phyloP scores from a whole-genome alignment of 768 basidiomycete genomes.

The Suillus luteus region DNA sequence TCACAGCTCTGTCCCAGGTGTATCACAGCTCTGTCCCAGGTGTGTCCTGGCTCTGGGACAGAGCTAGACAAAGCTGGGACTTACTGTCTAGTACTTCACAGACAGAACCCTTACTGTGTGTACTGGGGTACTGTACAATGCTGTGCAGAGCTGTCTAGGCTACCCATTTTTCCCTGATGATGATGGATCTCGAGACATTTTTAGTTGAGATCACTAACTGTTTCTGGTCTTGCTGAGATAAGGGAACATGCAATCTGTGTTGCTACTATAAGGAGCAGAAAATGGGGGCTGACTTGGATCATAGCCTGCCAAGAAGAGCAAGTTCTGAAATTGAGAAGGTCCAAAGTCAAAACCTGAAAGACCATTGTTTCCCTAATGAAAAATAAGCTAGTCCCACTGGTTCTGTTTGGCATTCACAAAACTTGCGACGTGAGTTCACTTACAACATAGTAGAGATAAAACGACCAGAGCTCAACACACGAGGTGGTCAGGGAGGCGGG shows the following conservation, averaged over 20 bases:
- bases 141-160: no score
- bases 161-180: no score
- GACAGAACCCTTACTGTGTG: no score
- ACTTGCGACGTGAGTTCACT: slow-evolving; percentile 13
- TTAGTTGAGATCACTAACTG: slow-evolving; percentile 41
- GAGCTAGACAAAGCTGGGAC: no score
- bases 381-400: slow-evolving; percentile 1
- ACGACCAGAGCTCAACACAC: no score
- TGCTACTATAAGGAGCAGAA: slow-evolving; percentile 38
- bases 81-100: no score
- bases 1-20: no score
- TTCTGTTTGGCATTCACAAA: neutral
- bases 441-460: slow-evolving; percentile 42
- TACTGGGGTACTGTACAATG: no score
- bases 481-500: neutral
- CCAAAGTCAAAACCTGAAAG: slow-evolving; percentile 59
- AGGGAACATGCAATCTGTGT: slow-evolving; percentile 61
- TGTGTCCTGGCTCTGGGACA: no score
- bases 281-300: slow-evolving; percentile 54
- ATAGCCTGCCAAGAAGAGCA: slow-evolving; percentile 68
- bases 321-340: slow-evolving; percentile 58
- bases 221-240: slow-evolving; percentile 64
- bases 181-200: no score
- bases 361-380: slow-evolving; percentile 50
- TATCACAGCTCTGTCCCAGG: no score